Base-by-base conservation (phyloP, 1,284 basidiomycete species). In the Microbotryum scabiosae region DNA sequence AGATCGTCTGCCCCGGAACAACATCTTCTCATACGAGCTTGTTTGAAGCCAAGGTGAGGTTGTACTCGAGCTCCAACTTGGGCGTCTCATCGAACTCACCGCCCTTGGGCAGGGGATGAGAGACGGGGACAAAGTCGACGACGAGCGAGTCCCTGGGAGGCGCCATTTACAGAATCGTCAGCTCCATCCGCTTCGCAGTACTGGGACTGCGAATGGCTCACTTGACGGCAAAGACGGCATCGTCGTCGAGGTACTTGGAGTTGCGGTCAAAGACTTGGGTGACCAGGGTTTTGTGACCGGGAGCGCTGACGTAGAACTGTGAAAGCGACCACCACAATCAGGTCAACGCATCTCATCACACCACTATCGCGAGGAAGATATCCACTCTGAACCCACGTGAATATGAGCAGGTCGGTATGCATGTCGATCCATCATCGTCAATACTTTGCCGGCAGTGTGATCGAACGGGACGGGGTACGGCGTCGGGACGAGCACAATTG, bases 141-240 rank as follows among this genome's bases (percentile, higher is more conserved):
- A 73, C 65, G 32, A 75, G 68, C 25, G 64, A 69, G 55, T 72
- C 68, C 61, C 23, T 21, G 21, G 9, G 12, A 9, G 25, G n/a
- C n/a, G n/a, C 30, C 30, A 30, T 14, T 25, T 20, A 44, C 16
- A 12, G 16, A 5, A 16, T 41, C 36, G 14, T 41, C 36, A 41
- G 36, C 36, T 41, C 36, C 5, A 41, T 16, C 16, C 16, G 9
- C 4, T 9, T 36, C 2, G 32, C 36, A 30, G 9, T 41, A 41
- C 36, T 41, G 36, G 16, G 2, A 41, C 36, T 18, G 28, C 5
- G 30, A 21, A n/a, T 20, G 10, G 25, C 44, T 44, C 21, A 58
- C 72, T 76, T 76, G 64, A 76, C 75, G 21, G 76, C 76, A 52
- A 77, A 77, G 45, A 77, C 76, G 16, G 75, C 66, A 57, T 77